Percentiles rank a stretch among this genome's conserved stretches.
These are phyloP conservation scores for Pyricularia sp. DNA, from an alignment of 2,329 filamentous ascomycete species.

Conservation along the genomic window DNA sequence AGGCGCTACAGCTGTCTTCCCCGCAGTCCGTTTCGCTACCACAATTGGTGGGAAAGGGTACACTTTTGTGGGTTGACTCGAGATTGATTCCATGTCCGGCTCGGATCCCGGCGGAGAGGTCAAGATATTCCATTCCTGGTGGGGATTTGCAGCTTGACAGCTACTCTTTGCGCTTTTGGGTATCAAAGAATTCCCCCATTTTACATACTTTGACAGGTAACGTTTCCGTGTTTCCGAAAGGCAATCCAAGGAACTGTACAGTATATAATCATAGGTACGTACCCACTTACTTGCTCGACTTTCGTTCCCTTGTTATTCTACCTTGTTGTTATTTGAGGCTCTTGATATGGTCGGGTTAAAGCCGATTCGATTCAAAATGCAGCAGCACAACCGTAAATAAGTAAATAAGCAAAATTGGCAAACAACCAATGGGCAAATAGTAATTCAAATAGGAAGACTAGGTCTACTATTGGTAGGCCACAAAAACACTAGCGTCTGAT, in stretches of 20 bases:
- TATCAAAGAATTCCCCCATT: neutral
- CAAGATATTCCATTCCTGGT: neutral
- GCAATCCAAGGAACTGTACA: too few relatives aligned
- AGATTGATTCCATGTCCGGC: neutral
- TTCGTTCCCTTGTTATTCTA: neutral
- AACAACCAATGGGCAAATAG: neutral
- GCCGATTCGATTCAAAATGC: neutral
- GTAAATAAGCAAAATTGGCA: too few relatives aligned
- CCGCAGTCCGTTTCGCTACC: neutral
- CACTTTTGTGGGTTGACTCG: too few relatives aligned
- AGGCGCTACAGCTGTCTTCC: neutral
- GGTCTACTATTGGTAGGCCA: neutral
- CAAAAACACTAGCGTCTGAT: neutral
- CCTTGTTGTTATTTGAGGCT: neutral
- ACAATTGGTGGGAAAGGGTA: too few relatives aligned
- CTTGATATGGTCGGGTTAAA: neutral
- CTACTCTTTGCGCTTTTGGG: neutral
- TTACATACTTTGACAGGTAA: neutral
- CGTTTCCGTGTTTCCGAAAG: neutral
- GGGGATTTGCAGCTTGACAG: neutral
- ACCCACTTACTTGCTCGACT: neutral
- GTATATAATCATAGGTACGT: too few relatives aligned
- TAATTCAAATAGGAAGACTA: neutral
- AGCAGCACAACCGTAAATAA: too few relatives aligned
- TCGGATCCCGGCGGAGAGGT: neutral